phyloP scores from a whole-genome alignment of 2,329 filamentous ascomycete genomes.

The Sordariomycetes sp. region DNA sequence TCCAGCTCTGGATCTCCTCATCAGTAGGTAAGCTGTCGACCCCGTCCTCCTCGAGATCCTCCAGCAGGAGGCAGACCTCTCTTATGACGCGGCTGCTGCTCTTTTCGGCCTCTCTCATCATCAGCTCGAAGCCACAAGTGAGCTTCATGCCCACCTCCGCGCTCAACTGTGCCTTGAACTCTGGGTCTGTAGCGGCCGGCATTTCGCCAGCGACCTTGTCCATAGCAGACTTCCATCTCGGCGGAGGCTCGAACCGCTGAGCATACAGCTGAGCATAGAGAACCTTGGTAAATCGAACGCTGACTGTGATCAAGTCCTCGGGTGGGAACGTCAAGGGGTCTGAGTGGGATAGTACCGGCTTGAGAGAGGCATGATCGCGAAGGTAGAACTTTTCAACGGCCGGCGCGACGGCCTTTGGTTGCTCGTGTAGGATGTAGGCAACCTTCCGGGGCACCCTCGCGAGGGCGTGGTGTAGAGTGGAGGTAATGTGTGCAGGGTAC shows the following conservation, averaged over 20 bases:
- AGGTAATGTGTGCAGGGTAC: conserved; percentile 63
- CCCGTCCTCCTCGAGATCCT: conserved; percentile 63
- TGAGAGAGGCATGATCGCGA: conserved; percentile 66
- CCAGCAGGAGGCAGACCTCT: conserved; percentile 63
- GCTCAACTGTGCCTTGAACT: conserved; percentile 15
- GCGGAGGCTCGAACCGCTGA: conserved; percentile 63
- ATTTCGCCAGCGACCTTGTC: conserved; percentile 8
- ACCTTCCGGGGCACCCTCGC: conserved; percentile 69
- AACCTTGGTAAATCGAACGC: conserved; percentile 73
- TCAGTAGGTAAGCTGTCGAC: conserved; percentile 53
- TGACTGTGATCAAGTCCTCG: conserved; percentile 64
- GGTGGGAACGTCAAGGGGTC: conserved; percentile 54
- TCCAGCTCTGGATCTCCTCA: conserved; percentile 61
- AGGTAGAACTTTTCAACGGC: conserved; percentile 89
- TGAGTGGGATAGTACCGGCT: conserved; percentile 46
- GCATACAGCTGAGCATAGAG: conserved; percentile 84
- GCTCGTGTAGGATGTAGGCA: conserved; percentile 63
- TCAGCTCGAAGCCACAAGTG: conserved; percentile 81
- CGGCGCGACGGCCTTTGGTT: conserved; percentile 65
- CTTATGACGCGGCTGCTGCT: conserved; percentile 55
- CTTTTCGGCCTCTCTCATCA: conserved; percentile 54
- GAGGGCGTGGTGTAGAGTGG: conserved; percentile 63
- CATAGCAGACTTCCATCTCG: conserved; percentile 26
- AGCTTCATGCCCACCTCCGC: conserved; percentile 77
- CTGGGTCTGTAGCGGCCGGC: conserved; percentile 9